A percentile compares a stretch with the other conserved stretches of the same genome.
phyloP scores from a whole-genome alignment of 441 rosid species.

The Populus tomentosa region DNA sequence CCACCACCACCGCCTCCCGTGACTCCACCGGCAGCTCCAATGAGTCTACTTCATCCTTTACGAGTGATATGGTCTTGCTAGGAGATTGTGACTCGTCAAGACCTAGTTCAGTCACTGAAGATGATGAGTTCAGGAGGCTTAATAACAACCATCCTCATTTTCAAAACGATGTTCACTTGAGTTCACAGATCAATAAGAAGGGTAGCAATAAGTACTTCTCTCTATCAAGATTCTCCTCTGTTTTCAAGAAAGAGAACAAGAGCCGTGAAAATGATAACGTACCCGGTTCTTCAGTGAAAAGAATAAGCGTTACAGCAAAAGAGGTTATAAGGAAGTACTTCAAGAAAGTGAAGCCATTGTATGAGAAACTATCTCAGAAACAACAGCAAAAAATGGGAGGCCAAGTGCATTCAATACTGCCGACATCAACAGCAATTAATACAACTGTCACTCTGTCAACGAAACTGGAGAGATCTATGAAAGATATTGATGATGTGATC shows the following conservation, averaged over 20 bases:
- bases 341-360: constrained; percentile 88
- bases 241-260: constrained; percentile 69
- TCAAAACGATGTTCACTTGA: neutral
- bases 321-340: constrained; percentile 77
- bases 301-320: constrained; percentile 72
- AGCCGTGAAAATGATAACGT: constrained; percentile 23
- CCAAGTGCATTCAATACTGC: constrained; percentile 2
- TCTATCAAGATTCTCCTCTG: constrained; percentile 72
- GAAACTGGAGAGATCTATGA: constrained; percentile 30
- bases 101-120: constrained; percentile 77
- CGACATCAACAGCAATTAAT: neutral
- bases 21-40: constrained; percentile 79
- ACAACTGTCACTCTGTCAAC: constrained; percentile 16
- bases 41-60: constrained; percentile 58
- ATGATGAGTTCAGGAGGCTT: constrained; percentile 51
- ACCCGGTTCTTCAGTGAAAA: constrained; percentile 47
- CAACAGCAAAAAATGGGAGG: constrained; percentile 45
- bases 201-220: constrained; percentile 50
- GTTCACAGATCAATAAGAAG: constrained; percentile 32
- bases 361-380: constrained; percentile 77
- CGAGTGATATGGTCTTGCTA: constrained; percentile 38
- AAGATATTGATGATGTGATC: neutral
- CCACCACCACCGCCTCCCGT: constrained; percentile 64
- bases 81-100: constrained; percentile 71
- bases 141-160: constrained; percentile 12